Evolutionary conservation across 228 moss, liverwort and hornwort genomes (phyloP).

Genomic region (Sphagnum magellanicum): DNA sequence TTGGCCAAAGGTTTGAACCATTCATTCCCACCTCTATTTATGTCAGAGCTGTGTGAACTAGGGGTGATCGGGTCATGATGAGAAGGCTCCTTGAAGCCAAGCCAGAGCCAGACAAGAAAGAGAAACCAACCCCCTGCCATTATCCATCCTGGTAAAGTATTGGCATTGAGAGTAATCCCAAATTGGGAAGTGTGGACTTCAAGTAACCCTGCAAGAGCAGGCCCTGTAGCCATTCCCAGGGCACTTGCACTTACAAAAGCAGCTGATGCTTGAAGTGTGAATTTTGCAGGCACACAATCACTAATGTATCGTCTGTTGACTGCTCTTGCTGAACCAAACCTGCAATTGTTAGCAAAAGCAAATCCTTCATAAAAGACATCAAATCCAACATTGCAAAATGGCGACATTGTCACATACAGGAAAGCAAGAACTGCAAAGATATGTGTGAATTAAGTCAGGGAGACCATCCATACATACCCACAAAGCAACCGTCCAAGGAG

Average conservation of each 20-base stretch:
- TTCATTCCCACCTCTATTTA: too few species aligned
- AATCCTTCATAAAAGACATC: too few species aligned
- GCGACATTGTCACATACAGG: too few species aligned
- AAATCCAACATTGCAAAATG: too few species aligned
- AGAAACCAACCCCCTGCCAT: slow-evolving; percentile 69
- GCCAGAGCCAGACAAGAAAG: slow-evolving; percentile 51
- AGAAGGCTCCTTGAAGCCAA: slow-evolving; percentile 65
- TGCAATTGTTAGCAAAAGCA: slow-evolving; percentile 7
- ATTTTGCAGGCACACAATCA: slow-evolving; percentile 73
- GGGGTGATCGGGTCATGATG: slow-evolving; percentile 7
- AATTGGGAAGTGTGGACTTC: slow-evolving; percentile 36
- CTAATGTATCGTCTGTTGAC: slow-evolving; percentile 95
- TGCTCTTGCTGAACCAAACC: slow-evolving; percentile 88
- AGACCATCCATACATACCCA: slow-evolving; percentile 34
- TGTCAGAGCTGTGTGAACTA: too few species aligned
- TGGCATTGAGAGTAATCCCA: slow-evolving; percentile 66
- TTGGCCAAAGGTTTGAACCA: too few species aligned
- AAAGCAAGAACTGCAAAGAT: too few species aligned
- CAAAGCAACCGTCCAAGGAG: slow-evolving; percentile 88
- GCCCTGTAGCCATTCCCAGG: slow-evolving; percentile 90
- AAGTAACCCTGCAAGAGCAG: slow-evolving; percentile 75
- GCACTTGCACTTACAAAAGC: slow-evolving; percentile 97
- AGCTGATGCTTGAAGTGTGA: slow-evolving; percentile 72
- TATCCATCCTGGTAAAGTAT: slow-evolving; percentile 89
- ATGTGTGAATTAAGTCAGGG: too few species aligned